Percentiles rank a stretch among this genome's conserved stretches.
These are phyloP conservation scores for Stylonectria norvegica DNA, from an alignment of 2,329 filamentous ascomycete genomes.

Conservation along the genomic window DNA sequence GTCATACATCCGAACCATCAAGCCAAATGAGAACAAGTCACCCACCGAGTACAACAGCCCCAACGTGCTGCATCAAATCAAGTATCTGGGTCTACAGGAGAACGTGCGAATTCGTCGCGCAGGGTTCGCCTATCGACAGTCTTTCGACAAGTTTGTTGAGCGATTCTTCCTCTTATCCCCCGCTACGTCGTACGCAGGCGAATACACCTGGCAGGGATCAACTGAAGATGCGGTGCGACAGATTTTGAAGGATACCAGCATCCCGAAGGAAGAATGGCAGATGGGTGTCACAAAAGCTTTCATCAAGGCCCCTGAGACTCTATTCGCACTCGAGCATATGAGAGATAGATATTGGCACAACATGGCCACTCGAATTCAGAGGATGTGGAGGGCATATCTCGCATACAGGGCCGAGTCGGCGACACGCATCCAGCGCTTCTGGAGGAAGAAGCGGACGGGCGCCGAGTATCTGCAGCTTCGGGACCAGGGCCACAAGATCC, in stretches of 20 bases:
- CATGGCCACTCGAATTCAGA: slow-evolving; percentile 96
- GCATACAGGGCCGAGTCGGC: slow-evolving; percentile 90
- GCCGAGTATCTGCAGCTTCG: slow-evolving; percentile 84
- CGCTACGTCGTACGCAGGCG: slow-evolving; percentile 91
- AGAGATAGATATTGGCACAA: slow-evolving; percentile 98
- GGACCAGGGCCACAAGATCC: slow-evolving; percentile 79
- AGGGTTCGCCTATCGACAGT: slow-evolving; percentile 94
- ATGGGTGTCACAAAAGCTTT: slow-evolving; percentile 97
- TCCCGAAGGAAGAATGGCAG: slow-evolving; percentile 92
- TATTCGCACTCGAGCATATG: slow-evolving; percentile 97
- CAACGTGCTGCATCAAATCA: slow-evolving; percentile 97
- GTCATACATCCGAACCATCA: slow-evolving; percentile 98
- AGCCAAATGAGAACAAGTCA: slow-evolving; percentile 98
- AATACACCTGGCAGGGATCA: slow-evolving; percentile 93
- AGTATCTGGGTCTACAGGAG: slow-evolving; percentile 98
- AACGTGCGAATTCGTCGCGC: slow-evolving; percentile 96
- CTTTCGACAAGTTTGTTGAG: slow-evolving; percentile 97
- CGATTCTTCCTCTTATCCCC: slow-evolving; percentile 94
- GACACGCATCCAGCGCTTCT: slow-evolving; percentile 90
- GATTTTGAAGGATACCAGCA: slow-evolving; percentile 94
- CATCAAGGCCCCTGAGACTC: slow-evolving; percentile 94
- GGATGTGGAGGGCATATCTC: slow-evolving; percentile 94
- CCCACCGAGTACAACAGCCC: slow-evolving; percentile 85
- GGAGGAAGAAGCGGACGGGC: slow-evolving; percentile 88
- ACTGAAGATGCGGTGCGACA: slow-evolving; percentile 83